phyloP scores from a whole-genome alignment of 192 early-diverging fungal genomes.

The Chytriomyces sp. region DNA sequence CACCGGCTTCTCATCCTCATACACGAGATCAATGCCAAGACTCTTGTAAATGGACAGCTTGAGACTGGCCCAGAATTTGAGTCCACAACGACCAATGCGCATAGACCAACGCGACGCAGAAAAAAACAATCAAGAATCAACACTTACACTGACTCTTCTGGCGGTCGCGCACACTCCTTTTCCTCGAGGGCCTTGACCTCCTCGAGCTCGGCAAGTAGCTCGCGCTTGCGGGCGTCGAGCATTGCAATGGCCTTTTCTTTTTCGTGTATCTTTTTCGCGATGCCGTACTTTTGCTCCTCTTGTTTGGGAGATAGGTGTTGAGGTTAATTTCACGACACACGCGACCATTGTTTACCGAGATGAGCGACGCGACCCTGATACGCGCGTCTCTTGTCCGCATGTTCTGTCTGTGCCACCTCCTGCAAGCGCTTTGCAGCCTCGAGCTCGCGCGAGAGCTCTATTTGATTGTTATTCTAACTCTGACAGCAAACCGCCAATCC shows the following conservation, averaged over 20 bases:
- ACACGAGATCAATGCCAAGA: constrained; percentile 22
- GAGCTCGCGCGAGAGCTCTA: background rate
- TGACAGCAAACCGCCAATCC: background rate
- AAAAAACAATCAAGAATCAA: background rate
- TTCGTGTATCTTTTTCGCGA: constrained; percentile 21
- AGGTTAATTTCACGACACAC: background rate
- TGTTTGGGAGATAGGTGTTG: background rate
- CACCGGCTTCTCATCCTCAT: constrained; percentile 3
- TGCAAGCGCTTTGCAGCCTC: constrained; percentile 4
- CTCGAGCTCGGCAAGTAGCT: constrained; percentile 7
- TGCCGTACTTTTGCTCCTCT: constrained; percentile 13
- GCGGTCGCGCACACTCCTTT: background rate
- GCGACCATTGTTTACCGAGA: background rate
- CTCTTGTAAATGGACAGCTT: constrained; percentile 25
- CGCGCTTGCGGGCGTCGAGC: background rate
- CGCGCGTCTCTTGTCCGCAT: background rate
- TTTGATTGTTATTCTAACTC: background rate
- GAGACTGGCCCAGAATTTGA: background rate
- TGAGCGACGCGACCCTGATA: background rate
- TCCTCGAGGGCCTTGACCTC: background rate
- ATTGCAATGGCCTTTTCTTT: constrained; percentile 10
- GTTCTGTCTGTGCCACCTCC: background rate
- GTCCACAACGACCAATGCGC: background rate
- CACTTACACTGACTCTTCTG: constrained; percentile 16
- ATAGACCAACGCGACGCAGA: background rate